phyloP scores from a whole-genome alignment of 306 rosid genomes.

The Quercus cerris region DNA sequence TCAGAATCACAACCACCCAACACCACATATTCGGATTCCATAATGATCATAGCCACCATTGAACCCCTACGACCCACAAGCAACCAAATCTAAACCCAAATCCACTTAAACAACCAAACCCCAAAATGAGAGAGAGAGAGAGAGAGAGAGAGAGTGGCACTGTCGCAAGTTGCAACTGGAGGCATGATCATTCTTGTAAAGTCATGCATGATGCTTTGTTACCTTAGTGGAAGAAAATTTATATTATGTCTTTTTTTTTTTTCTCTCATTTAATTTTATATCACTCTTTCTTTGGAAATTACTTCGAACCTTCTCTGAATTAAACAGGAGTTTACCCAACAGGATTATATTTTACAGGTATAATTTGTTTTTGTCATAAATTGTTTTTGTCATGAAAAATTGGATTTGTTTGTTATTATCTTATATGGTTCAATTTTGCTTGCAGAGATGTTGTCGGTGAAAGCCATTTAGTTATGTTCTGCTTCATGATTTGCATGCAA shows the following conservation, averaged over 20 bases:
- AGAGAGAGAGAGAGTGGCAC: too few relatives aligned
- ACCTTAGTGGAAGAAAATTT: background rate
- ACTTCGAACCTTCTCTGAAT: slow-evolving; percentile 31
- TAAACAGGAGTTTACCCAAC: slow-evolving; percentile 33
- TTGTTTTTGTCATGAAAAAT: background rate
- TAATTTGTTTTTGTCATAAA: background rate
- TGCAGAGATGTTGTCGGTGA: slow-evolving; percentile 88
- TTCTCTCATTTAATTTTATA: background rate
- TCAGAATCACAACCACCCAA: too few relatives aligned
- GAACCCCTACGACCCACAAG: too few relatives aligned
- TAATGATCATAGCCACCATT: too few relatives aligned
- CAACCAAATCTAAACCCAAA: too few relatives aligned
- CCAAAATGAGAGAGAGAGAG: background rate
- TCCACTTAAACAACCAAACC: background rate
- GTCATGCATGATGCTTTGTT: background rate
- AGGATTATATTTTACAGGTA: slow-evolving; percentile 87
- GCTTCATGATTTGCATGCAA: slow-evolving; percentile 74
- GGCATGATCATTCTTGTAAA: slow-evolving; percentile 68
- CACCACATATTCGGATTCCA: too few relatives aligned
- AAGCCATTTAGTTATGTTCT: slow-evolving; percentile 77
- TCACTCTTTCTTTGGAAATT: slow-evolving; percentile 45
- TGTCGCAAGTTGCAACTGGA: slow-evolving; percentile 24
- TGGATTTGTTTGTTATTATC: background rate
- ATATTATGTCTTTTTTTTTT: background rate
- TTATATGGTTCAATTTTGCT: background rate